These are phyloP conservation scores for Pseudozyma hubeiensis DNA, from an alignment of 1,284 basidiomycete species.

Conservation along the genomic window DNA sequence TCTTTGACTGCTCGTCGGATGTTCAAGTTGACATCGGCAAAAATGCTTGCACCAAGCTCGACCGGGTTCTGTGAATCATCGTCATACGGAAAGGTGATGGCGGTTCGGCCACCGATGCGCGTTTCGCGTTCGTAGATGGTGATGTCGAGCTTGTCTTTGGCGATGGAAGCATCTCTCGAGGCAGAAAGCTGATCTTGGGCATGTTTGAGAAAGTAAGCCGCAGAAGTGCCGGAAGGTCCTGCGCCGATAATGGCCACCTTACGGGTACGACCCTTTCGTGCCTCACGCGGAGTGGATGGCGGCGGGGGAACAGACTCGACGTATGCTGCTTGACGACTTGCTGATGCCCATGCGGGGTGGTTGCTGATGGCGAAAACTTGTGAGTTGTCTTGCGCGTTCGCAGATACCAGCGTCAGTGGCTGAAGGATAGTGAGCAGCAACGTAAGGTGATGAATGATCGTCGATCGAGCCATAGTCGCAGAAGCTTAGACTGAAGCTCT, in stretches of 20 bases:
- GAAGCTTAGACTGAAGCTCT: background rate
- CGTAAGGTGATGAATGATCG: slow-evolving; percentile 1
- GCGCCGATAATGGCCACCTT: slow-evolving; percentile 85
- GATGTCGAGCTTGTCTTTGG: slow-evolving; percentile 73
- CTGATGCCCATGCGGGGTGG: background rate
- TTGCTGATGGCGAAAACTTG: background rate
- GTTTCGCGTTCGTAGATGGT: slow-evolving; percentile 83
- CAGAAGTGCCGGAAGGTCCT: slow-evolving; percentile 85
- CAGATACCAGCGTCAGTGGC: background rate
- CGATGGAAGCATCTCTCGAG: slow-evolving; percentile 4
- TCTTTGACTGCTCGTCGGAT: slow-evolving; percentile 44
- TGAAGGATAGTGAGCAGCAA: slow-evolving; percentile 12
- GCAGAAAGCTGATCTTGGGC: slow-evolving; percentile 68
- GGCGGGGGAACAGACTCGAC: background rate
- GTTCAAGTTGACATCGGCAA: slow-evolving; percentile 84
- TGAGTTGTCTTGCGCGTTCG: background rate
- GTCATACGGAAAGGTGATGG: slow-evolving; percentile 80
- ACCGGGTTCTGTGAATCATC: slow-evolving; percentile 74
- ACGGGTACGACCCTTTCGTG: slow-evolving; percentile 14
- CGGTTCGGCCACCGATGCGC: slow-evolving; percentile 86
- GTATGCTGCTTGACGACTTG: background rate
- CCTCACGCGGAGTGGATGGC: background rate
- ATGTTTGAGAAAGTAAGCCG: slow-evolving; percentile 84
- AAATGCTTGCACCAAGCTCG: slow-evolving; percentile 88
- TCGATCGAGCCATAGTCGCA: slow-evolving; percentile 7